Evolutionary conservation across 2,329 filamentous ascomycete species (phyloP).

Genomic region (Aspergillus terreus): DNA sequence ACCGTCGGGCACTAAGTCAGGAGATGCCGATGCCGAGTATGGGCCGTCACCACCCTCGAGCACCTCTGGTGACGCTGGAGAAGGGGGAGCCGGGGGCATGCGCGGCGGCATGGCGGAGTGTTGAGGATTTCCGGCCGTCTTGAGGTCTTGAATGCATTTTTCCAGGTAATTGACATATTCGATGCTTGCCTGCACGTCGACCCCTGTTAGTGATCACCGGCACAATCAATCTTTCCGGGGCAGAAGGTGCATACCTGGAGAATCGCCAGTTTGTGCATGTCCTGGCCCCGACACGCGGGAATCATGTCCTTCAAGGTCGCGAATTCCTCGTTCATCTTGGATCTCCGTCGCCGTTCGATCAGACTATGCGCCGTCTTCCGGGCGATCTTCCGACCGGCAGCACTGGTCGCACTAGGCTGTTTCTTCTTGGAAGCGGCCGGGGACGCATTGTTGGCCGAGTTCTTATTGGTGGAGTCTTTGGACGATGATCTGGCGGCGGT

Average conservation of each 20-base stretch:
- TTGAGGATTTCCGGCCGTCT: constrained; percentile 45
- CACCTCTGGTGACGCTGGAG: constrained; percentile 34
- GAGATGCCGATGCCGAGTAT: constrained; percentile 35
- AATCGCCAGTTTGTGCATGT: constrained; percentile 98
- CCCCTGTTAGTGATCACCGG: constrained; percentile 3
- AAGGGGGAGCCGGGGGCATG: constrained; percentile 26
- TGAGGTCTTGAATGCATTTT: constrained; percentile 77
- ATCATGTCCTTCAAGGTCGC: constrained; percentile 91
- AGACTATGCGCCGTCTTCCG: constrained; percentile 94
- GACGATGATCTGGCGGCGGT: constrained; percentile 17
- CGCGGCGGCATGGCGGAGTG: constrained; percentile 13
- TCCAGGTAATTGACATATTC: constrained; percentile 95
- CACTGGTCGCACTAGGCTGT: constrained; percentile 69
- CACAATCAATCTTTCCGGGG: not conserved
- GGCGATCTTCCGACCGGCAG: constrained; percentile 89
- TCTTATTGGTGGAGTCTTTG: constrained; percentile 20
- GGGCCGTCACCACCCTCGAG: constrained; percentile 21
- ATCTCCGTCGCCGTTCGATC: constrained; percentile 83
- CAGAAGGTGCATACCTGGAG: constrained; percentile 63
- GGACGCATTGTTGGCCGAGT: constrained; percentile 14
- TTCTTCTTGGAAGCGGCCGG: constrained; percentile 64
- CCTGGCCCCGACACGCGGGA: constrained; percentile 83
- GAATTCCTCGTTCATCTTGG: constrained; percentile 99
- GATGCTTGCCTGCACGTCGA: constrained; percentile 70
- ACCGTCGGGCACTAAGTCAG: constrained; percentile 26